These are phyloP conservation scores for Talaromyces sp. DNA, from an alignment of 2,329 filamentous ascomycete genomes.

Conservation along the genomic window DNA sequence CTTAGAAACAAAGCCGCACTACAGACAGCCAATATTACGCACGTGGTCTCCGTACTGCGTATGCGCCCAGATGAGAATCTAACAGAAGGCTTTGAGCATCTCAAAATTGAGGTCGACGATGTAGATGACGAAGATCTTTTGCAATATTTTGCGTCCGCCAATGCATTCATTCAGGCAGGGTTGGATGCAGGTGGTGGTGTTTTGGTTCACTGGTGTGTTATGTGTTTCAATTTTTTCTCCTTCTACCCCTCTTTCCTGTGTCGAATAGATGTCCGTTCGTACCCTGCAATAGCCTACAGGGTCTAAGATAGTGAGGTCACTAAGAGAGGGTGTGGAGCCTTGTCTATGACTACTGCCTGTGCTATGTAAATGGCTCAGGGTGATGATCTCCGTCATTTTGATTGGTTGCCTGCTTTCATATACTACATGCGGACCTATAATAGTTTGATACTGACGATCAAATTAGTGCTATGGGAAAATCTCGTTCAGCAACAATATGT, in stretches of 20 bases:
- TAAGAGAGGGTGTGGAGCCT: conserved; percentile 4
- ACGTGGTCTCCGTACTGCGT: conserved; percentile 76
- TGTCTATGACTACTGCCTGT: not conserved
- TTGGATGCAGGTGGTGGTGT: conserved; percentile 61
- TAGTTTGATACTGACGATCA: not conserved
- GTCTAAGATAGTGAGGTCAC: not conserved
- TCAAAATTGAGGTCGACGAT: conserved; percentile 83
- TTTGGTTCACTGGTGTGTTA: conserved; percentile 67
- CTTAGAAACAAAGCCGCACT: conserved; percentile 70
- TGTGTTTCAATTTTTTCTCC: not conserved
- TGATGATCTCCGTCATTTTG: not conserved
- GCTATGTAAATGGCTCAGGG: conserved; percentile 1
- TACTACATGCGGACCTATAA: not conserved
- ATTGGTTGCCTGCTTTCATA: not conserved
- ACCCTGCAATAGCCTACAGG: not conserved
- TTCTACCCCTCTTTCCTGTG: not conserved
- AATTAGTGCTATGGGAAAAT: conserved; percentile 87
- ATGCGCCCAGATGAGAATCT: conserved; percentile 51
- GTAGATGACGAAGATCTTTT: conserved; percentile 84
- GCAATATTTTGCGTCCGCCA: conserved; percentile 71
- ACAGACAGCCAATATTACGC: conserved; percentile 72
- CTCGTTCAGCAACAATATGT: conserved; percentile 78
- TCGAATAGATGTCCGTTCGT: not conserved
- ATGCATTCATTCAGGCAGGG: conserved; percentile 78
- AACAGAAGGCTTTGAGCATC: conserved; percentile 62